These are phyloP conservation scores for Fusarium praegraminearum DNA, from an alignment of 2,329 filamentous ascomycete genomes.

Conservation along the genomic window DNA sequence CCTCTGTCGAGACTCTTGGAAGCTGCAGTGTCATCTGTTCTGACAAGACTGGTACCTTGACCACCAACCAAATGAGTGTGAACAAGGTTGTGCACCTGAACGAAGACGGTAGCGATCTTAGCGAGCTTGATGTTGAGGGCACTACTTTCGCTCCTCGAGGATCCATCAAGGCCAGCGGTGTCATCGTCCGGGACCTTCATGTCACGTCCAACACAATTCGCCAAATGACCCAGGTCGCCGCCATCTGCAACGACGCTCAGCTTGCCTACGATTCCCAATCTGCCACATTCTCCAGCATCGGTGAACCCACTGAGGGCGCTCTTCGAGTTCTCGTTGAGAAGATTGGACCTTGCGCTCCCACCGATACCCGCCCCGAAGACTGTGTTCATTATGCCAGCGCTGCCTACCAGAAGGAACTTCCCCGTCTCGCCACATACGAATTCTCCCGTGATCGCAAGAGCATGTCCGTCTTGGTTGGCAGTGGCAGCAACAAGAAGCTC, in stretches of 20 bases:
- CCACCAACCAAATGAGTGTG: constrained; percentile 99
- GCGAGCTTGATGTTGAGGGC: constrained; percentile 90
- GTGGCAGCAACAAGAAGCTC: constrained; percentile 78
- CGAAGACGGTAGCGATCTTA: constrained; percentile 77
- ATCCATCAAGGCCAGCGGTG: constrained; percentile 75
- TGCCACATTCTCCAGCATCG: constrained; percentile 82
- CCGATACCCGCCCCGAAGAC: constrained; percentile 65
- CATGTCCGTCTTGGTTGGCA: constrained; percentile 93
- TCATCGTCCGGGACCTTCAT: constrained; percentile 75
- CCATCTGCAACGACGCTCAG: constrained; percentile 89
- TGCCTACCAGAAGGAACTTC: constrained; percentile 82
- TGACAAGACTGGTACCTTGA: constrained; percentile 98
- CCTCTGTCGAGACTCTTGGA: constrained; percentile 96
- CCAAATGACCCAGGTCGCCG: constrained; percentile 79
- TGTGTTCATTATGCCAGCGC: constrained; percentile 85
- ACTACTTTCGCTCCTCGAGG: constrained; percentile 92
- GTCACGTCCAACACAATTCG: constrained; percentile 79
- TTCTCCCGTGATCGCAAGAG: constrained; percentile 99
- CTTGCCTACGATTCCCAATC: constrained; percentile 84
- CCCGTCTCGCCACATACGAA: constrained; percentile 88
- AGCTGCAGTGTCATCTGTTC: constrained; percentile 99
- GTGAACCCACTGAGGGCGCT: constrained; percentile 95
- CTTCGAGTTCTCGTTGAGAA: constrained; percentile 93
- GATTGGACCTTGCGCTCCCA: constrained; percentile 82
- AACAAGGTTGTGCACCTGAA: constrained; percentile 90